These are phyloP conservation scores for Metschnikowia cubensis DNA, from an alignment of 805 yeast species.

Conservation along the genomic window DNA sequence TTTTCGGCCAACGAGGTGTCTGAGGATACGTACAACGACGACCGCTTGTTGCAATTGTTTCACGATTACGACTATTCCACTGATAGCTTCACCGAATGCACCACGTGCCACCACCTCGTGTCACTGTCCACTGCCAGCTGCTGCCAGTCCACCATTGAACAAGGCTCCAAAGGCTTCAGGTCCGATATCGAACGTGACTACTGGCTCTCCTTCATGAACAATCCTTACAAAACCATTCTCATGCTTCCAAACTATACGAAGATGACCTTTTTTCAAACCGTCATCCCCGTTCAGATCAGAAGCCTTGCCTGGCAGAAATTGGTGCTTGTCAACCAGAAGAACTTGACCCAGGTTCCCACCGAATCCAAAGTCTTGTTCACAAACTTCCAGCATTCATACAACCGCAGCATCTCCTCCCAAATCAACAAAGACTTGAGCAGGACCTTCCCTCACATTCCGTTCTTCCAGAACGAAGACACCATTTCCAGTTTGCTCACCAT, in stretches of 20 bases:
- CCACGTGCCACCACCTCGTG: constrained; percentile 7
- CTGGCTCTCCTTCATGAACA: constrained; percentile 43
- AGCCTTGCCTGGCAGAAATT: constrained; percentile 43
- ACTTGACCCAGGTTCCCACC: constrained; percentile 29
- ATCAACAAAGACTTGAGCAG: constrained; percentile 57
- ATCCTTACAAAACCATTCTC: constrained; percentile 42
- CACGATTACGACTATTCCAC: constrained; percentile 11
- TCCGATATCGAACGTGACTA: constrained; percentile 30
- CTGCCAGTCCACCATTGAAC: constrained; percentile 7
- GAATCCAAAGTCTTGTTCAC: constrained; percentile 30
- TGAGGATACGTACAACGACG: constrained; percentile 2
- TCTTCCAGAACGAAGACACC: constrained; percentile 44
- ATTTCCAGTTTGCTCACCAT: constrained; percentile 48
- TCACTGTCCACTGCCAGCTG: constrained; percentile 7
- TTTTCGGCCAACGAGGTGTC: constrained; percentile 7
- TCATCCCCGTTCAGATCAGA: constrained; percentile 44
- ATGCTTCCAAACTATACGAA: constrained; percentile 47
- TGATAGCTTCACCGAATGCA: constrained; percentile 14
- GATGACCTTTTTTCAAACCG: constrained; percentile 40
- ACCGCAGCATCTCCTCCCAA: constrained; percentile 35
- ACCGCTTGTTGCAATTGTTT: constrained; percentile 6
- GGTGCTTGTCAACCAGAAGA: constrained; percentile 27
- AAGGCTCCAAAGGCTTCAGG: constrained; percentile 7
- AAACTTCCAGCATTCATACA: constrained; percentile 43
- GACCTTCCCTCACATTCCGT: constrained; percentile 53